Base-by-base conservation (phyloP, 2,329 filamentous ascomycete species). In the Allantophomopsis cytisporea region DNA sequence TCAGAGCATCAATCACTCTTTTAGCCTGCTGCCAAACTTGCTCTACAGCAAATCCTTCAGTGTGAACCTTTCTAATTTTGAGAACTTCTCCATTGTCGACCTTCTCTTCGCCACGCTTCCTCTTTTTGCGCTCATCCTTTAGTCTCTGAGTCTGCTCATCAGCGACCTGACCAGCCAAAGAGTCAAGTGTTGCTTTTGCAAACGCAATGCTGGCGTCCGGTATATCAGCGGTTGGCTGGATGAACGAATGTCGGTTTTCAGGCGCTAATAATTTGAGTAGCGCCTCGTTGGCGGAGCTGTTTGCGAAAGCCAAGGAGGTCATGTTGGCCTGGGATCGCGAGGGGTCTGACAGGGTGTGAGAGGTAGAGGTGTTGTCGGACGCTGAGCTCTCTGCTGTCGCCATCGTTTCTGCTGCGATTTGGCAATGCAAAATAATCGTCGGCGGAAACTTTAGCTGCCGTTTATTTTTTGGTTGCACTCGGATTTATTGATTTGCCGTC, bases 1-100 rank as follows among this genome's bases (percentile, higher is more conserved):
- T 63, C 6, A 78, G 61, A 36, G 77, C 73, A 45, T 82, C 71
- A 41, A 96, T 78, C 15, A 96, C 85, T 50, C 83, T 76, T 53
- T 79, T 80, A 7, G 86, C 83, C 63, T 98, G 91, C 59, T 95
- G 85, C 83, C 89, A 98, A 34, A 98, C 79, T 60, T 96, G 89
- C 15, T 80, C 76, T 10, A 83, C 80, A 50, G 83, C 83, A 50
- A 96, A 94, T 0, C 89, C 91, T 41, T 94, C 77, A 6, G 86
- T 67, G 56, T 95, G 83, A 13, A 98, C 66, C 59, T 83, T 87
- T 51, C 83, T 80, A 51, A 94, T 65, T 51, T 86, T 86, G 46
- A 95, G 55, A 2, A 82, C 63, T 28, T 59, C 58, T 23, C 60
- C 60, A 38, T 68, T 62, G 4, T 57, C 60, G 18, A 60, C 54